phyloP scores from a whole-genome alignment of 1,284 basidiomycete genomes.

The Exobasidium cylindrosporum region DNA sequence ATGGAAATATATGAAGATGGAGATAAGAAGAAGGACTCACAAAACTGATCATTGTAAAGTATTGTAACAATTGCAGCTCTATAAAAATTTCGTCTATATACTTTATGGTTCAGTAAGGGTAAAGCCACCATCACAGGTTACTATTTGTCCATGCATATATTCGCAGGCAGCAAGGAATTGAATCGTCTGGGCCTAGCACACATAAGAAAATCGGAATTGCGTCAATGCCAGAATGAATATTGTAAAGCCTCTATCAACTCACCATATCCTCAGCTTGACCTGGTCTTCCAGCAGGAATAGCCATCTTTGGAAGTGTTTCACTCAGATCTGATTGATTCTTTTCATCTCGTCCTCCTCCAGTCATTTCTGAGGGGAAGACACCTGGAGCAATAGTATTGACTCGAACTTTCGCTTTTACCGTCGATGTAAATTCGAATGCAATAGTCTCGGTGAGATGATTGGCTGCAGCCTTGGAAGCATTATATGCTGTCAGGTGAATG shows the following conservation, averaged over 20 bases:
- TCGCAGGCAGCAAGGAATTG: conserved; percentile 31
- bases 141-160: conserved; percentile 32
- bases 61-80: neutral
- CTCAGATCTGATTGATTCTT: conserved; percentile 29
- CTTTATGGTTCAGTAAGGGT: conserved; percentile 34
- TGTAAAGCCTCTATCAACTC: neutral
- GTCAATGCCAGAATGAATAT: neutral
- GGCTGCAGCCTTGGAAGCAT: conserved; percentile 22
- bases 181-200: conserved; percentile 14
- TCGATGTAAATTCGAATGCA: conserved; percentile 27
- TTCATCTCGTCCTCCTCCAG: conserved; percentile 25
- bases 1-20: conserved; percentile 34
- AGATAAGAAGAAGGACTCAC: neutral
- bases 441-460: conserved; percentile 35
- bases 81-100: neutral
- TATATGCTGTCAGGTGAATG: neutral
- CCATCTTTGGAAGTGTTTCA: conserved; percentile 28
- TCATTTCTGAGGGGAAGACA: conserved; percentile 40
- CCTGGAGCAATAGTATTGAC: conserved; percentile 45
- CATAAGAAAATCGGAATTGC: too few species aligned
- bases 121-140: conserved; percentile 39
- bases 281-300: conserved; percentile 35
- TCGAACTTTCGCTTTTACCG: conserved; percentile 31
- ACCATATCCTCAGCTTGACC: conserved; percentile 46
- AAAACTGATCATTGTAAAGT: too few species aligned